Base-by-base conservation (phyloP, 2,329 filamentous ascomycete species). In the Cladosporium sp. region DNA sequence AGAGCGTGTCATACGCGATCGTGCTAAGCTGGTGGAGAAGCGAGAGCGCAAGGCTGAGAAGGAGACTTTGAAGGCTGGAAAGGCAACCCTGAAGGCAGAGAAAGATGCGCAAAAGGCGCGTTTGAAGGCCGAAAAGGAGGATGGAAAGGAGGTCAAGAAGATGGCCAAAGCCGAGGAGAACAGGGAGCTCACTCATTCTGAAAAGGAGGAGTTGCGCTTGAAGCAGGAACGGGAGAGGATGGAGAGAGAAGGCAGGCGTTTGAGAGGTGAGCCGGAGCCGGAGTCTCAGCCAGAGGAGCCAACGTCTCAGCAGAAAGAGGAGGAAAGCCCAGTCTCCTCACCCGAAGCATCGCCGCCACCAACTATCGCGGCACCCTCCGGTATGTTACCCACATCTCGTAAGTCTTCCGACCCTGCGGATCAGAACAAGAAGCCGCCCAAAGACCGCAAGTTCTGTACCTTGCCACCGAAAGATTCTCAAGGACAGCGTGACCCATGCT, bases 391-490 rank as follows among this genome's bases (percentile, higher is more conserved):
- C 11, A 18, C 41, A 35, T 34, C 13, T 38, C 32, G 5, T 11
- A 49, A 18, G 54, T 54, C 37, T 37, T 45, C 32, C 54, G 38
- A 19, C 53, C 10, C 45, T 54, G 13, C 35, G 13, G 19, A 45
- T 9, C 56, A 56, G 10, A n/a, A 56, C 55, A 45, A 35, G 49
- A 59, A 69, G 63, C 63, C 62, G 51, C 56, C 67, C 62, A 85
- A 84, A 61, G 77, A 86, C 46, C 80, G 82, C 54, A 92, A 87
- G 63, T 95, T 96, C 68, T 93, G 89, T 70, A 82, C 84, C 60
- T 70, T 92, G 3, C 89, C 80, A 1, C 72, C 86, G 0, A 75
- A 74, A 46, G 74, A 79, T 48, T 70, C 74, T 16, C 75, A 75
- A 49, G 83, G 82, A 6, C 72, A 75, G 55, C 72, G 76, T 41